Evolutionary conservation across 495 filamentous ascomycete species (phyloP).

Genomic region (Aspergillus kassunensis): DNA sequence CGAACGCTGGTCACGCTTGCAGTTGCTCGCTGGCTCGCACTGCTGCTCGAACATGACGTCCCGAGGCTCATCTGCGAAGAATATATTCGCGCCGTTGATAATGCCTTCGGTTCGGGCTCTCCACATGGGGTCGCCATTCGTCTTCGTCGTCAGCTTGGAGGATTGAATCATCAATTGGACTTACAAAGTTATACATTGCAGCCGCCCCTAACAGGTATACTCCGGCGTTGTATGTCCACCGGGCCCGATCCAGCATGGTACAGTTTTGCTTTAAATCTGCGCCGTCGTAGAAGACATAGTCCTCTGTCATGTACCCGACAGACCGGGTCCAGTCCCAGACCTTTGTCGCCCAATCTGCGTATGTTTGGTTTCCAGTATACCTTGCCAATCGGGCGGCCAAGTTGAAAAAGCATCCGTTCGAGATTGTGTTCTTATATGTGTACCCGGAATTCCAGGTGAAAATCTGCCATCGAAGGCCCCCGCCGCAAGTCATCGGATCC

Average conservation of each 20-base stretch:
- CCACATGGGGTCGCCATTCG: slow-evolving; percentile 49
- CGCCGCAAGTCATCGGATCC: slow-evolving; percentile 63
- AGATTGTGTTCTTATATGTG: slow-evolving; percentile 76
- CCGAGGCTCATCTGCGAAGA: slow-evolving; percentile 43
- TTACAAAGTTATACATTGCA: slow-evolving; percentile 37
- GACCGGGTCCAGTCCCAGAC: slow-evolving; percentile 66
- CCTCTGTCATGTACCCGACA: slow-evolving; percentile 58
- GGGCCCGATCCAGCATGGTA: slow-evolving; percentile 28
- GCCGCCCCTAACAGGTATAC: slow-evolving; percentile 38
- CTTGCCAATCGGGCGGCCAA: slow-evolving; percentile 69
- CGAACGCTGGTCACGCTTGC: slow-evolving; percentile 72
- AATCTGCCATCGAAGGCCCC: slow-evolving; percentile 83
- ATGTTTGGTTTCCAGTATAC: slow-evolving; percentile 75
- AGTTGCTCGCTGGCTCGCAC: slow-evolving; percentile 54
- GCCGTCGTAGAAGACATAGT: slow-evolving; percentile 65
- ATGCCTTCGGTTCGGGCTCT: slow-evolving; percentile 54
- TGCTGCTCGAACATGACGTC: slow-evolving; percentile 65
- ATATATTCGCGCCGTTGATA: slow-evolving; percentile 50
- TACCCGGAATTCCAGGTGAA: slow-evolving; percentile 75
- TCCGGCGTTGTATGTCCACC: slow-evolving; percentile 39
- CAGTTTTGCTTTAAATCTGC: slow-evolving; percentile 48
- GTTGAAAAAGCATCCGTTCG: slow-evolving; percentile 79
- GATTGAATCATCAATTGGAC: not conserved
- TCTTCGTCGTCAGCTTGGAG: not conserved
- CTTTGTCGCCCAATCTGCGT: slow-evolving; percentile 71